Evolutionary conservation across 2,329 filamentous ascomycete species (phyloP), one percentile per base, ranked within the genome.

Genomic region (Emmonsia crescens): DNA sequence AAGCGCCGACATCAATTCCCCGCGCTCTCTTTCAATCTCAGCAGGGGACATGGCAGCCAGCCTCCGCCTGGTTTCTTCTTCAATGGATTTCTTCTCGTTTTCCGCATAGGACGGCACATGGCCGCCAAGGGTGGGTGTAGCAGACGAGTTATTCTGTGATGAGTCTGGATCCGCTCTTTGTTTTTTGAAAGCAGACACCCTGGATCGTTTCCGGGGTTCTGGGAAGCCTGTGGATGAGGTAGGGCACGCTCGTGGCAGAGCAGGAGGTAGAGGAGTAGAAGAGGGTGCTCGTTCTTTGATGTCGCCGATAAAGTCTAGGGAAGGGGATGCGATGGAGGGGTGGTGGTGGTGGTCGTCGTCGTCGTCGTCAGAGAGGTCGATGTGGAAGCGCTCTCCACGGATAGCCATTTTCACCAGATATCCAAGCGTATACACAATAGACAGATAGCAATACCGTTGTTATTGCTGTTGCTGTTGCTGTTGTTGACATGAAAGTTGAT

Each of bases 201-300:
- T 82, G 61, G 80, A 81, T 66, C 92, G 85, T 72, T 89, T 91
- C 74, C 89, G 94, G 73, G 91, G 92, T 62, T 86, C 85, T n/a
- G 94, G 94, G 68, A 97, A 97, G 0, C 94, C 94, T 14, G 83
- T 85, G 24, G 79, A n/a, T n/a, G n/a, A 77, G 10, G 85, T 83
- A 46, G 80, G 79, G 9, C 88, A 86, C 4, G 88, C 81, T 65
- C 84, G 86, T 27, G 84, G 79, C 8, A 71, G 67, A 5, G 76
- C 71, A 38, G 76, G 68, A 14, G 72, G 70, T 29, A 64, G 54
- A n/a, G 61, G 29, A 54, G 73, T 68, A 16, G 79, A 75, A 16
- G 79, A 74, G 31, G 83, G 75, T 52, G 85, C 82, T 64, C 89
- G 88, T 77, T 97, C 93, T 69, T 88, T 82, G 65, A 97, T 85